These are phyloP conservation scores for Sporisorium iseilematis-ciliati DNA, from an alignment of 1,284 basidiomycete species.

Conservation along the genomic window DNA sequence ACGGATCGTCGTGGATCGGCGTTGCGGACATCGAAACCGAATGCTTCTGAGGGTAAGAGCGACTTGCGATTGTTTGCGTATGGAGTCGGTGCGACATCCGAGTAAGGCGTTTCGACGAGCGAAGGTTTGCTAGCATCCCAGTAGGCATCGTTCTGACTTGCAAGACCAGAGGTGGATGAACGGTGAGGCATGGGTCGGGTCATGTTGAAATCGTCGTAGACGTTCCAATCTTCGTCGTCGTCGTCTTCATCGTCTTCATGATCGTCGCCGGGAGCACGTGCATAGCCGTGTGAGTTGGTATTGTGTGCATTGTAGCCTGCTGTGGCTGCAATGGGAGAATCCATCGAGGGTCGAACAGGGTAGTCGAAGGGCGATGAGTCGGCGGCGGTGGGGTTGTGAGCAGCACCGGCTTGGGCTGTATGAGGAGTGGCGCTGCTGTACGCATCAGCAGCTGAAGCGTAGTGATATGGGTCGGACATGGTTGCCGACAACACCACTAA, in stretches of 20 bases:
- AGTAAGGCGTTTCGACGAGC: conserved; percentile 35
- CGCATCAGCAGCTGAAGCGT: conserved; percentile 45
- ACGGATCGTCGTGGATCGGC: conserved; percentile 54
- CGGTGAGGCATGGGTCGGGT: conserved; percentile 46
- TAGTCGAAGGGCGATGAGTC: conserved; percentile 22
- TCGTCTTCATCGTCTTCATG: conserved; percentile 43
- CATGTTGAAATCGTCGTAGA: conserved; percentile 67
- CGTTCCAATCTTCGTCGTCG: conserved; percentile 62
- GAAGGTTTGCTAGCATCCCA: conserved; percentile 43
- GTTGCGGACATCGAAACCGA: conserved; percentile 61
- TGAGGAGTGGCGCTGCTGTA: conserved; percentile 22
- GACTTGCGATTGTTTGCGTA: conserved; percentile 29
- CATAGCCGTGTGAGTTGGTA: conserved; percentile 42
- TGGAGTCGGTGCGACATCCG: conserved; percentile 5
- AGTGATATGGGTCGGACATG: conserved; percentile 41
- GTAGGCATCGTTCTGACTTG: conserved; percentile 30
- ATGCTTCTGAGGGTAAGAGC: conserved; percentile 52
- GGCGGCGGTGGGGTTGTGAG: background rate
- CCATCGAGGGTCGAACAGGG: conserved; percentile 35
- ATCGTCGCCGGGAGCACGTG: conserved; percentile 23
- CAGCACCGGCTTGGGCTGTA: background rate
- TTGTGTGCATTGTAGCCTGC: conserved; percentile 25
- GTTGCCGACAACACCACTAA: too few relatives aligned
- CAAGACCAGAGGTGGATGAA: conserved; percentile 21
- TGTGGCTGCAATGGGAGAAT: conserved; percentile 13